Base-by-base conservation (phyloP, 768 basidiomycete species). In the Russula foetens region DNA sequence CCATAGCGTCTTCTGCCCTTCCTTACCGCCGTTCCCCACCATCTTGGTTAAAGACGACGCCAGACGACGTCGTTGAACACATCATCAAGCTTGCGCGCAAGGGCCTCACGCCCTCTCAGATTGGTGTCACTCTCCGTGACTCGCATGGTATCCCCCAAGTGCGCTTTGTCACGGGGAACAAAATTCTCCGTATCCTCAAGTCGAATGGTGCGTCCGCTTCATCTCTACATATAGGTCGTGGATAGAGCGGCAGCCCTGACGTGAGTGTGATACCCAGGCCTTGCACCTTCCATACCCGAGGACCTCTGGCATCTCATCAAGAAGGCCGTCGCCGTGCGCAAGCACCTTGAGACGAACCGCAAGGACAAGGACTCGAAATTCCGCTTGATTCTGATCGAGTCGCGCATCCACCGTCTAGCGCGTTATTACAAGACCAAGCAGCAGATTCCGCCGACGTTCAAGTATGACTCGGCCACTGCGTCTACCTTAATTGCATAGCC, bases 241-340 rank as follows among this genome's bases (percentile, higher is more conserved):
- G 59, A 28, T 21, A 47, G 28, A n/a, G 26, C 52, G 12, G 15
- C 46, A 23, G 33, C 57, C 51, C 60, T 61, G 35, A 61, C 21
- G 7, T 7, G 12, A 29, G 21, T 31, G 14, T 43, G 28, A 26
- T 41, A 26, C 78, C 78, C 77, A 96, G 94, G 92, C 78, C 90
- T 98, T 79, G 94, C 87, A 75, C 94, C 96, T 71, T 83, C 86
- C 77, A 91, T 98, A 80, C 96, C 96, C 69, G 96, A 99, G 85
- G 96, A 97, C 84, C 89, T 98, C 65, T 97, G 92, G 89, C 88
- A 93, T 84, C 87, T 97, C 76, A 88, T 98, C 85, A 98, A 98
- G 87, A 99, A 98, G 86, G 96, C 96, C 75, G 94, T 99, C 72
- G 82, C 92, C 70, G 93, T 99, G 72, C 93, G 95, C 78, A 98